Percentiles rank a stretch among this genome's conserved stretches.
Evolutionary conservation across 345 rosid genomes (phyloP).

Genomic region (Syzygium aromaticum): DNA sequence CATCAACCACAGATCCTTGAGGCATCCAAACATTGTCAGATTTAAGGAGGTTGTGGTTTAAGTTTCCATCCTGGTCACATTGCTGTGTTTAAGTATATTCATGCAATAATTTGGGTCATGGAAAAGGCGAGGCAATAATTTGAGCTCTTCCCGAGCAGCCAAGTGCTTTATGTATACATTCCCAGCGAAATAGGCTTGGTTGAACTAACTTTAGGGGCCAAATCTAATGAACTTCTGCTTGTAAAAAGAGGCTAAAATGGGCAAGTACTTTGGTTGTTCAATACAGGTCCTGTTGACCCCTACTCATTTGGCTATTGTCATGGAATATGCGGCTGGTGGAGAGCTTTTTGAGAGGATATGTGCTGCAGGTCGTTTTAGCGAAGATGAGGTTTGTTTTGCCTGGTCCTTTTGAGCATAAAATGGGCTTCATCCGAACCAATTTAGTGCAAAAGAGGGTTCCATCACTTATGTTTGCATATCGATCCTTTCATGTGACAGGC

Average conservation of each 20-base stretch:
- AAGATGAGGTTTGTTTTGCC: constrained; percentile 57
- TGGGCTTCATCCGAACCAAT: not conserved
- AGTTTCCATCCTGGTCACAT: not conserved
- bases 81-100: not conserved
- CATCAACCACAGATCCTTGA: constrained; percentile 78
- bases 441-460: not conserved
- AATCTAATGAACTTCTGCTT: not conserved
- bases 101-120: not conserved
- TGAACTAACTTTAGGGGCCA: not conserved
- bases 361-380: constrained; percentile 83
- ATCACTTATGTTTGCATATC: not conserved
- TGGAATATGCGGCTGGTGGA: constrained; percentile 94
- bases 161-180: not conserved
- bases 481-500: constrained; percentile 1
- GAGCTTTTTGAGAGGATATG: constrained; percentile 79
- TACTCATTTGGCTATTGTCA: constrained; percentile 66
- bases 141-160: not conserved
- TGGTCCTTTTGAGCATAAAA: not conserved
- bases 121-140: not conserved
- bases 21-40: constrained; percentile 87
- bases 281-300: constrained; percentile 69
- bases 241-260: not conserved
- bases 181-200: not conserved
- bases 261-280: not conserved
- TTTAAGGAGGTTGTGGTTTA: constrained; percentile 68